A percentile compares a stretch with the other conserved stretches of the same genome.
These are phyloP conservation scores for Tetraselmis striata DNA, from an alignment of 139 green algal genomes.

Conservation along the genomic window DNA sequence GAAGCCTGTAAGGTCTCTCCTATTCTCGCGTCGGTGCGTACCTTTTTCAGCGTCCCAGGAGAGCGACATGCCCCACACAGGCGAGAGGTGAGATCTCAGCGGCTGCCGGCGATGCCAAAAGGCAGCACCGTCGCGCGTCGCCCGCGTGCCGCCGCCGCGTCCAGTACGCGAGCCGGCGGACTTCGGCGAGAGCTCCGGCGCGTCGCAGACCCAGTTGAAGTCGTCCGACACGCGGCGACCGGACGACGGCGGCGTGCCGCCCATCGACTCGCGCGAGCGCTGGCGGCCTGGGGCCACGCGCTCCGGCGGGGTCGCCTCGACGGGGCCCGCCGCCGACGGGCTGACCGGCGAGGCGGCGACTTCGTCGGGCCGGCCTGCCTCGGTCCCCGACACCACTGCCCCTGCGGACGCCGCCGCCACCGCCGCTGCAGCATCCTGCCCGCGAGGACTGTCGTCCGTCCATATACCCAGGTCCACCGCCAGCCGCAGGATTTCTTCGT, in stretches of 20 bases:
- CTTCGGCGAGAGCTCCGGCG: not conserved
- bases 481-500: not conserved
- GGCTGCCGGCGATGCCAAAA: not conserved
- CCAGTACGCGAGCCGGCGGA: not conserved
- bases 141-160: not conserved
- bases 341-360: not conserved
- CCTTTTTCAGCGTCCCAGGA: not conserved
- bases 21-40: too few species aligned
- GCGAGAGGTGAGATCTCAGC: not conserved
- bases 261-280: not conserved
- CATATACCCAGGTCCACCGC: not conserved
- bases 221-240: not conserved
- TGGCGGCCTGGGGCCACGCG: not conserved
- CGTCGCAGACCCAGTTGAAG: not conserved
- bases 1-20: too few species aligned
- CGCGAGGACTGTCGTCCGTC: not conserved
- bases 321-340: not conserved
- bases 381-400: not conserved
- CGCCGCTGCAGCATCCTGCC: not conserved
- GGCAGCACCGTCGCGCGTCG: not conserved
- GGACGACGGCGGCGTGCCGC: not conserved
- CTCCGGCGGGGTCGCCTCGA: not conserved
- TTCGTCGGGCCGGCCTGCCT: not conserved
- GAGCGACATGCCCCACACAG: not conserved
- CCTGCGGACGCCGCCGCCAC: not conserved